These are phyloP conservation scores for Populus deltoides DNA, from an alignment of 345 rosid genomes.

Conservation along the genomic window DNA sequence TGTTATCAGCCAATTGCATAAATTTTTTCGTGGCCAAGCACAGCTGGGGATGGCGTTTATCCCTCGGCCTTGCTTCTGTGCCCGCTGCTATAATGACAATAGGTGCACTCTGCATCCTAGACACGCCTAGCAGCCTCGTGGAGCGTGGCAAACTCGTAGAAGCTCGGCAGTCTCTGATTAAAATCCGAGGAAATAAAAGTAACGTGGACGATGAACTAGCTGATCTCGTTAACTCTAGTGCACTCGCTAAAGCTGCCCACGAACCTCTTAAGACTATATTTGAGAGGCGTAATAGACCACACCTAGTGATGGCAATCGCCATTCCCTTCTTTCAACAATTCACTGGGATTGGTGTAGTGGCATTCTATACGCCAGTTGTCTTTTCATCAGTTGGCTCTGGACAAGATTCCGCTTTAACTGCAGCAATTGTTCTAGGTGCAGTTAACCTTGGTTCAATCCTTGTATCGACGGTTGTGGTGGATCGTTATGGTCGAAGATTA, in stretches of 20 bases:
- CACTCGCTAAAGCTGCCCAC: slow-evolving; percentile 39
- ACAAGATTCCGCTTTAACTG: slow-evolving; percentile 55
- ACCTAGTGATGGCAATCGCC: slow-evolving; percentile 61
- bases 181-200: slow-evolving; percentile 41
- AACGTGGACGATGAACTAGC: slow-evolving; percentile 52
- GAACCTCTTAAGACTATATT: slow-evolving; percentile 57
- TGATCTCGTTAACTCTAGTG: slow-evolving; percentile 49
- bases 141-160: slow-evolving; percentile 55
- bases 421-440: slow-evolving; percentile 58
- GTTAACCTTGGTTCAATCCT: slow-evolving; percentile 63
- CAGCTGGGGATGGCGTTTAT: slow-evolving; percentile 74
- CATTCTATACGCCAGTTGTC: slow-evolving; percentile 75
- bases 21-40: slow-evolving; percentile 53
- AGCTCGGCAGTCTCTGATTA: slow-evolving; percentile 49
- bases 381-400: slow-evolving; percentile 80
- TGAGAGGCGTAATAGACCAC: slow-evolving; percentile 68
- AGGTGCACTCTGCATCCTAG: slow-evolving; percentile 65
- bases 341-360: slow-evolving; percentile 71
- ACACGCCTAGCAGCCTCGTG: slow-evolving; percentile 70
- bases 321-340: slow-evolving; percentile 76
- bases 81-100: slow-evolving; percentile 73
- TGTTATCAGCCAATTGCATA: slow-evolving; percentile 57
- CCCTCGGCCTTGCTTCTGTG: slow-evolving; percentile 63
- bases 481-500: slow-evolving; percentile 70
- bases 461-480: slow-evolving; percentile 58